A percentile compares a stretch with the other conserved stretches of the same genome.
Conservation (phyloP, 768 basidiomycete genomes). For the Tricholoma hemisulphureum region DNA sequence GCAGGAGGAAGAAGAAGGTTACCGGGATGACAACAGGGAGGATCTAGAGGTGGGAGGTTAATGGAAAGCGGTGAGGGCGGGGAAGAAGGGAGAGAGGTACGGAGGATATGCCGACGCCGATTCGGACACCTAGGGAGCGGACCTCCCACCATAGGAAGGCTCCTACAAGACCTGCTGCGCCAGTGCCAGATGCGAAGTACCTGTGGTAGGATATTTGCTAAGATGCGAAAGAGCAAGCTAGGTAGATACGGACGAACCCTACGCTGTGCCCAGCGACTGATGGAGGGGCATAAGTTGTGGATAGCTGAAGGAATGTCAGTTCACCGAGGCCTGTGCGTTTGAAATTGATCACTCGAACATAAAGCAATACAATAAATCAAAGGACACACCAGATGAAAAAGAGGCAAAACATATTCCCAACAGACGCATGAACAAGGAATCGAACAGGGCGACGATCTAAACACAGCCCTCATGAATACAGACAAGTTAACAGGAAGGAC, state of each 20-base stretch:
- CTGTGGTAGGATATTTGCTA: too few relatives aligned
- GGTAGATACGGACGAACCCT: conserved; percentile 48
- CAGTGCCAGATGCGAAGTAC: conserved; percentile 93
- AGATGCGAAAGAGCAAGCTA: background rate
- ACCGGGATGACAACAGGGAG: conserved; percentile 80
- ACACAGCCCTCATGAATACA: background rate
- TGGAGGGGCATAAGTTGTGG: conserved; percentile 69
- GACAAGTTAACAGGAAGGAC: background rate
- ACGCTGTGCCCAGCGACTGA: conserved; percentile 77
- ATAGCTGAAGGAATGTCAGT: conserved; percentile 91
- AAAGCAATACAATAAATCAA: background rate
- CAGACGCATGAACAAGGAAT: conserved; percentile 63
- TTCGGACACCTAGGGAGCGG: conserved; percentile 76
- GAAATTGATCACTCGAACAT: background rate
- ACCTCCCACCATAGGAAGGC: conserved; percentile 96
- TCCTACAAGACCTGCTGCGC: conserved; percentile 89
- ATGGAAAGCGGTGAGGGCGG: background rate
- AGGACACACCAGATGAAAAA: conserved; percentile 71
- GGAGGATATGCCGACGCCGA: conserved; percentile 80
- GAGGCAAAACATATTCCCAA: conserved; percentile 79
- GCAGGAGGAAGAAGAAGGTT: conserved; percentile 77
- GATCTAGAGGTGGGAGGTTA: conserved; percentile 44
- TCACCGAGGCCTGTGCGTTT: conserved; percentile 78
- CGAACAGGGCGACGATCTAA: conserved; percentile 77
- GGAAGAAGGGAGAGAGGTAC: conserved; percentile 40